Evolutionary conservation across 139 green algal genomes (phyloP), one percentile per base, ranked within the genome.

Genomic region (Chlorella sp.): DNA sequence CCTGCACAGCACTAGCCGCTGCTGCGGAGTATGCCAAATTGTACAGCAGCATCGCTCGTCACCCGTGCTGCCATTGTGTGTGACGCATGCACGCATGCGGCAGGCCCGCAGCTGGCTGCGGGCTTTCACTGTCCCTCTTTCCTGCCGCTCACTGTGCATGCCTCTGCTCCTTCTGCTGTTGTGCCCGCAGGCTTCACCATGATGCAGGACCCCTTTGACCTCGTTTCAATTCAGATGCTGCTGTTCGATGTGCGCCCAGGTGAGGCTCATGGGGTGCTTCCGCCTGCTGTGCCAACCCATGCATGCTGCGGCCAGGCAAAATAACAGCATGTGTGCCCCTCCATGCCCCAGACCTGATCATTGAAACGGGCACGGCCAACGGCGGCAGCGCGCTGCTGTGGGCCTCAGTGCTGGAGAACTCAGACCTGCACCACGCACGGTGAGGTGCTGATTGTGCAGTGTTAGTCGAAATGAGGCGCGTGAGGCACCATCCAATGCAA

Each of bases 331-430:
- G 6, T 51, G 7, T 51, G 7, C 9, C 44, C 44, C 44, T 51
- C 44, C 44, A 16, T 9, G 7, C 44, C 9, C 44, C 44, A 20
- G 83, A 89, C 56, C 80, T 92, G 4, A 68, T 92, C 57, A 85
- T 92, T 17, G 88, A 92, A 75, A 92, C 88, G 32, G 88, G 88
- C 23, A 90, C 88, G 57, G 88, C 88, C n/a, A 92, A 92, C 57
- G 88, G 88, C 74, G 88, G 88, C 73, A 86, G 73, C 17, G 86
- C 88, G 26, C 79, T 92, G 47, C 57, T 92, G 86, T 92, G 88
- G 88, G 86, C 88, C 0, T 83, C 60, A 38, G 69, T 92, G 32
- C 38, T 92, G 68, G 55, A 92, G n/a, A 62, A 90, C 67, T 51
- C 32, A 16, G 67, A 79, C 30, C 30, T 87, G 12, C 18, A 82